Percentiles rank a stretch among this genome's conserved stretches.
Evolutionary conservation across 2,329 filamentous ascomycete genomes (phyloP).

Genomic region (Colletotrichum chrysophilum): DNA sequence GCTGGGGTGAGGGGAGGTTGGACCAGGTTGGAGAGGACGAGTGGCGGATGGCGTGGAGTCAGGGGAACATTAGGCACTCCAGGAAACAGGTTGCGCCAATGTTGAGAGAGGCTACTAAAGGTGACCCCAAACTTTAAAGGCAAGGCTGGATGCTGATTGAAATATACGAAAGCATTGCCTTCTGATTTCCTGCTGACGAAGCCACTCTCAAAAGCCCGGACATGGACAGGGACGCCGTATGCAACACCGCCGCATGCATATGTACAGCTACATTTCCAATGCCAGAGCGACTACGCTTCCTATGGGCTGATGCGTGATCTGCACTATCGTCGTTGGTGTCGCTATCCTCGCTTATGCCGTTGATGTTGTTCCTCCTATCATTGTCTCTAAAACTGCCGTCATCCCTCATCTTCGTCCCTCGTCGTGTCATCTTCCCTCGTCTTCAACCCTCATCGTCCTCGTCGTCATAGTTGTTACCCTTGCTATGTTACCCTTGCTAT

Average conservation of each 20-base stretch:
- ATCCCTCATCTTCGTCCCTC: background rate
- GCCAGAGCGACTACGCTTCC: background rate
- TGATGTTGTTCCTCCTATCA: background rate
- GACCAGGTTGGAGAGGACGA: constrained; percentile 42
- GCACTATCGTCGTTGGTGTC: background rate
- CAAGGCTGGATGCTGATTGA: background rate
- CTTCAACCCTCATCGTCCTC: too few relatives aligned
- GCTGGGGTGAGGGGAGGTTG: constrained; percentile 55
- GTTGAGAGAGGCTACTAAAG: constrained; percentile 60
- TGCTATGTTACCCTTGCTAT: background rate
- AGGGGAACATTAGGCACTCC: constrained; percentile 65
- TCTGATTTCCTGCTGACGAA: background rate
- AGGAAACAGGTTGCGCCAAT: constrained; percentile 74
- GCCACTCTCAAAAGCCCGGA: background rate
- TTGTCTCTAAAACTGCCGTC: accelerated
- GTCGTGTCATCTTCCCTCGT: too few relatives aligned
- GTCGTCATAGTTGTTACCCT: too few relatives aligned
- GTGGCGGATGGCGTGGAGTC: constrained; percentile 70
- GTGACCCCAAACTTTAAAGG: background rate
- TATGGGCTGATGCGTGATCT: accelerated
- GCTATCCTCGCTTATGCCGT: background rate
- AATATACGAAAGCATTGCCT: background rate
- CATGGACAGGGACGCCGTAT: too few relatives aligned
- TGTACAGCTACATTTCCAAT: background rate
- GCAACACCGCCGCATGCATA: accelerated